These are phyloP conservation scores for Entomortierella chlamydospora DNA, from an alignment of 192 early-diverging fungal genomes.

Conservation along the genomic window DNA sequence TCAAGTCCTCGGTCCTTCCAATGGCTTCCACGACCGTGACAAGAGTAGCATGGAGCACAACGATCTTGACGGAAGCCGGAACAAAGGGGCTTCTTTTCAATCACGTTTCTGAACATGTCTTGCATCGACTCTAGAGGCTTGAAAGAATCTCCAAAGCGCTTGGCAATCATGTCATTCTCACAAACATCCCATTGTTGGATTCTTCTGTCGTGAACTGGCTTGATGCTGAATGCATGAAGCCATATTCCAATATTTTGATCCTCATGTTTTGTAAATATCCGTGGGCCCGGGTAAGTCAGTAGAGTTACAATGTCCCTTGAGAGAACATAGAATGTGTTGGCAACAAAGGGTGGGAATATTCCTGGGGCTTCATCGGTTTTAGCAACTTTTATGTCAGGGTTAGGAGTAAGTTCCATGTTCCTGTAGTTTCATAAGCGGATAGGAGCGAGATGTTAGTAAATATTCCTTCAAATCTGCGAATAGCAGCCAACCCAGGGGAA, in stretches of 20 bases:
- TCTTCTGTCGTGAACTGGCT: constrained; percentile 67
- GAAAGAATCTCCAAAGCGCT: constrained; percentile 64
- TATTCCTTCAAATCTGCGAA: constrained; percentile 54
- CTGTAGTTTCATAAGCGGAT: constrained; percentile 24
- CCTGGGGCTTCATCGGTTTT: constrained; percentile 59
- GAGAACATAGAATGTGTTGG: constrained; percentile 67
- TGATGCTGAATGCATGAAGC: constrained; percentile 68
- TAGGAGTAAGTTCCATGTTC: constrained; percentile 65
- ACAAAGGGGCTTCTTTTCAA: constrained; percentile 56
- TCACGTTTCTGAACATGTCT: constrained; percentile 65
- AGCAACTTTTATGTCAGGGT: constrained; percentile 59
- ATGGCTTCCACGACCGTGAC: constrained; percentile 60
- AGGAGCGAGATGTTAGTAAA: constrained; percentile 47
- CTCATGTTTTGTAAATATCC: constrained; percentile 66
- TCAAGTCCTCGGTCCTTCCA: constrained; percentile 67
- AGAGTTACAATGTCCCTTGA: constrained; percentile 64
- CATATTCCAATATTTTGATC: constrained; percentile 72
- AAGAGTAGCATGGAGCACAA: constrained; percentile 69
- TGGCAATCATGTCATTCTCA: constrained; percentile 73
- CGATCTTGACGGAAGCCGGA: constrained; percentile 58
- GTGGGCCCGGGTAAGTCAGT: constrained; percentile 62
- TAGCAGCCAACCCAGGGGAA: background rate
- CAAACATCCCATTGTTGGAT: constrained; percentile 72
- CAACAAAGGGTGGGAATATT: constrained; percentile 68
- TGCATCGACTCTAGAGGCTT: constrained; percentile 60